A percentile compares a stretch with the other conserved stretches of the same genome.
Conservation (phyloP, 2,329 filamentous ascomycete species). For the Claviceps arundinis region DNA sequence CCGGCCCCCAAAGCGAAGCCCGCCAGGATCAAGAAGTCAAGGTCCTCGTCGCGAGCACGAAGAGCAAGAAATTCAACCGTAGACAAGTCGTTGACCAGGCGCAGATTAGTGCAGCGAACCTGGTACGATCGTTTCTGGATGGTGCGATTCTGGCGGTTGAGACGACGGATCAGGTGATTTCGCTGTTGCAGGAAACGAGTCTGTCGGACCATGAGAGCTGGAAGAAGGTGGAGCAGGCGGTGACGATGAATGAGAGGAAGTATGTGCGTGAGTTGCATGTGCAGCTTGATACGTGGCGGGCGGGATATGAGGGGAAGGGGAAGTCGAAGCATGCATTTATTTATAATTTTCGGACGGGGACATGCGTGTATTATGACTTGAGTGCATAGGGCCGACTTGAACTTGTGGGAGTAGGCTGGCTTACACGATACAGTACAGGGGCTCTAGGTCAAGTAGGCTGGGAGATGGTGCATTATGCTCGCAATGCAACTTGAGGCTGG, state of each 20-base stretch:
- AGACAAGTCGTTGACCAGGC: constrained; percentile 75
- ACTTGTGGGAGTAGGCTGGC: too few species aligned
- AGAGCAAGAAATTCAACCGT: constrained; percentile 85
- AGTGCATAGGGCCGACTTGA: constrained; percentile 20
- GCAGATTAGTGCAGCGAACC: constrained; percentile 41
- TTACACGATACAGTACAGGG: too few species aligned
- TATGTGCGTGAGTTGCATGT: constrained; percentile 77
- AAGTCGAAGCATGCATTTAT: constrained; percentile 65
- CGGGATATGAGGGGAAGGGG: constrained; percentile 38
- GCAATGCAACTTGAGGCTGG: too few species aligned
- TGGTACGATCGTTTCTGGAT: constrained; percentile 58
- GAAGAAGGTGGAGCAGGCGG: constrained; percentile 66
- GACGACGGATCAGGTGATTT: constrained; percentile 70
- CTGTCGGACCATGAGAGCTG: constrained; percentile 74
- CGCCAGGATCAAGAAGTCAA: constrained; percentile 58
- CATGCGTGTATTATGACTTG: constrained; percentile 77
- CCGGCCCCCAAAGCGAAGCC: constrained; percentile 12
- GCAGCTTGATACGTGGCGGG: constrained; percentile 51
- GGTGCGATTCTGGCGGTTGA: constrained; percentile 82
- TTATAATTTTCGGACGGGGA: constrained; percentile 80
- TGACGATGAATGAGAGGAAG: constrained; percentile 63
- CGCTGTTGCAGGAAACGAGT: constrained; percentile 58
- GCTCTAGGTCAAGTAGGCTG: too few species aligned
- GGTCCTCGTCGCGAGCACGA: constrained; percentile 69
- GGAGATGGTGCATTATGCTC: too few species aligned